These are phyloP conservation scores for Hypoxylon sp. DNA, from an alignment of 2,329 filamentous ascomycete genomes.

Conservation along the genomic window DNA sequence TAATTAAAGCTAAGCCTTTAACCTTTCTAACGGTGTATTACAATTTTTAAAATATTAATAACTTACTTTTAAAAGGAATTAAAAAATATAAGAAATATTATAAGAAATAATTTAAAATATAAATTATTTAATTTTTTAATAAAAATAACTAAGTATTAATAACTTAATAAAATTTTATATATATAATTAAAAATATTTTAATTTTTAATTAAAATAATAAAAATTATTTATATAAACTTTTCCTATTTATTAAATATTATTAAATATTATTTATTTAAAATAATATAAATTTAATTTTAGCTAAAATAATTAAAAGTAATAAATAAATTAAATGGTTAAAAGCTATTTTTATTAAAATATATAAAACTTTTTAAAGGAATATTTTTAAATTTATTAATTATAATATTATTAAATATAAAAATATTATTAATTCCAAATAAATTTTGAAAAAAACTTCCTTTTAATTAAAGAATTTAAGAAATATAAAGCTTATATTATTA, in stretches of 20 bases:
- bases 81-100: not conserved
- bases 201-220: not conserved
- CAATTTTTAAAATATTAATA: not conserved
- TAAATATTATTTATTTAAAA: too few relatives aligned
- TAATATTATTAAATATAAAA: not conserved
- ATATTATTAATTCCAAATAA: too few relatives aligned
- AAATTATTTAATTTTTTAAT: not conserved
- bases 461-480: not conserved
- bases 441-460: not conserved
- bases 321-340: not conserved
- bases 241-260: too few relatives aligned
- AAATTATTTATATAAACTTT: not conserved
- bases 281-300: too few relatives aligned
- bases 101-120: not conserved
- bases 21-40: too few relatives aligned
- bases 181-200: not conserved
- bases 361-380: not conserved
- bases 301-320: not conserved
- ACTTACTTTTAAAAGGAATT: not conserved
- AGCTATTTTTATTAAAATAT: not conserved
- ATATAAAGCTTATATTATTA: not conserved
- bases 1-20: too few relatives aligned
- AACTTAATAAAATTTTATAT: not conserved
- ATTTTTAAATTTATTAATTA: not conserved
- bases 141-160: not conserved